Evolutionary conservation across 331 rosid genomes (phyloP), one percentile per base, ranked within the genome.

Genomic region (Acacia pycnantha): DNA sequence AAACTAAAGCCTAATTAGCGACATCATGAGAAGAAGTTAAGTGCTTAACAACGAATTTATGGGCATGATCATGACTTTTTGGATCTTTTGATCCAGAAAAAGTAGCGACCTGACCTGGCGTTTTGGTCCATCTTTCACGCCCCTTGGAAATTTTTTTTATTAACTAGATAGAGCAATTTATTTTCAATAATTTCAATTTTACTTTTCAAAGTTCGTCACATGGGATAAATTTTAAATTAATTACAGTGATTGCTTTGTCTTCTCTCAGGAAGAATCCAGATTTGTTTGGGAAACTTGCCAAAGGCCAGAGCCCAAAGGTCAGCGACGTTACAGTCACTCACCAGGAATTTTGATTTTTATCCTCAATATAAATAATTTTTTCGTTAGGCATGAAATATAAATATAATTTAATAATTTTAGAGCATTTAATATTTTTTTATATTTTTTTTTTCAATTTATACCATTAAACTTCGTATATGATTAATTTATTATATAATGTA

Each of bases 291-390:
- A 82, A 85, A 73, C 98, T 96, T n/a, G 97, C 98, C 80, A 88
- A 83, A 80, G 85, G 90, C 72, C 99, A 96, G 74, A 96, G 93
- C 85, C 99, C 99, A 44, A 96, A 96, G 97, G 99, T 94, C n/a
- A 70, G 83, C 18, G 40, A 82, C 33, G 0, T 13, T 68, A 10
- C 43, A 4, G 19, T 72, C 31, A 15, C 11, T 77, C 48, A 61
- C 19, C n/a, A 8, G 2, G 37, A 8, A 66, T 62, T 22, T 62
- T 62, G 69, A 4, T 27, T 27, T 62, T 3, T 26, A 37, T 37
- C 41, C 41, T 37, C 41, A 37, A 6, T 37, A 37, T 37, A 37
- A 37, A 37, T 37, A 37, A 37, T 37, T 37, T 37, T 5, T 35
- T 35, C 40, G 40, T 35, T 35, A 35, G 7, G 40, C 11, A 4